Percentiles rank a stretch among this genome's conserved stretches.
Conservation (phyloP, 2,329 filamentous ascomycete species). For the Penicillium verrucosum region DNA sequence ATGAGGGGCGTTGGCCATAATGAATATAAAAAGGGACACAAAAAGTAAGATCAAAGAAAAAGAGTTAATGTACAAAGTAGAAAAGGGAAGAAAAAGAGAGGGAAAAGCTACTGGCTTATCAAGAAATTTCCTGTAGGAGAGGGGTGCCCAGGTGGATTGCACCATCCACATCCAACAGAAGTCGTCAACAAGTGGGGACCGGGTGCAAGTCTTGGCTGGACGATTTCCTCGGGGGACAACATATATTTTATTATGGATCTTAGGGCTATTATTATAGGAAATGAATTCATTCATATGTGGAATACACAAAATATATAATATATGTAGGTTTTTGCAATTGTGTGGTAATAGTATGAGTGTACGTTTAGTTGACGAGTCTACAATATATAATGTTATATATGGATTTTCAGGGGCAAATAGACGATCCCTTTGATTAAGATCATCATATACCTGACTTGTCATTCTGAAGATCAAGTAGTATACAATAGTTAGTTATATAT, state of each 20-base stretch:
- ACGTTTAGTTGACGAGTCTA: no score
- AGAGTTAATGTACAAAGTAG: background rate
- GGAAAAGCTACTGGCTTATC: constrained; percentile 4
- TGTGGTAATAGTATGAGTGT: no score
- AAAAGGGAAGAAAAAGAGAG: background rate
- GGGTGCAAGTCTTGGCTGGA: constrained; percentile 11
- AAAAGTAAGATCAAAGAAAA: background rate
- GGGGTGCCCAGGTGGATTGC: constrained; percentile 1
- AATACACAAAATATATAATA: no score
- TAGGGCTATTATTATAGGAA: background rate
- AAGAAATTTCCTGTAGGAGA: constrained; percentile 10
- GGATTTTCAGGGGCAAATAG: constrained; percentile 23
- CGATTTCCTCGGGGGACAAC: background rate
- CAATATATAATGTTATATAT: no score
- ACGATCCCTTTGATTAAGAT: background rate
- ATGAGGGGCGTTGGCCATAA: constrained; percentile 61
- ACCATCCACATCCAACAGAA: constrained; percentile 5
- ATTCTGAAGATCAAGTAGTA: background rate
- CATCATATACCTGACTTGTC: background rate
- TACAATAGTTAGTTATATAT: no score
- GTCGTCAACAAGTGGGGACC: constrained; percentile 24
- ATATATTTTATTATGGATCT: background rate
- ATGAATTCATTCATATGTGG: background rate
- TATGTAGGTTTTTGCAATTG: background rate
- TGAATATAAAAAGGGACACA: constrained; percentile 11